Evolutionary conservation across 2,329 filamentous ascomycete genomes (phyloP).

Genomic region (Cercospora berteroae): DNA sequence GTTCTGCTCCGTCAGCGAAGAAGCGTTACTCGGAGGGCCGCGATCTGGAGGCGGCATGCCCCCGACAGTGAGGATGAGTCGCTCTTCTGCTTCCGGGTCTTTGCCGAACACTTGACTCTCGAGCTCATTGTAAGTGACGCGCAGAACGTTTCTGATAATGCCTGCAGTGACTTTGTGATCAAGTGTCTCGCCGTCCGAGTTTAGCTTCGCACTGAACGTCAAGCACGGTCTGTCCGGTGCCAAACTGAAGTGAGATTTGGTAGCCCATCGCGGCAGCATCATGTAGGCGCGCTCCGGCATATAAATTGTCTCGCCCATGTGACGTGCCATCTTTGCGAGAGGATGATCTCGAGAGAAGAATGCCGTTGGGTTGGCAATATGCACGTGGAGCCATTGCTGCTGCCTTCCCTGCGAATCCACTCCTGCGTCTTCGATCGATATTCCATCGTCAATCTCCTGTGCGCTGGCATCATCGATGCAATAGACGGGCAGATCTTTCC

Average conservation of each 20-base stretch:
- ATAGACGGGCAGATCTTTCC: slow-evolving; percentile 61
- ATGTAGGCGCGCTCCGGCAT: slow-evolving; percentile 57
- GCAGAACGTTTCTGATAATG: slow-evolving; percentile 54
- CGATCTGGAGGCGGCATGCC: slow-evolving; percentile 31
- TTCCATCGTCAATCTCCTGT: slow-evolving; percentile 72
- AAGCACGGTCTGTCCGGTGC: slow-evolving; percentile 54
- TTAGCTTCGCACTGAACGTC: slow-evolving; percentile 60
- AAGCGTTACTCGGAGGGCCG: slow-evolving; percentile 20
- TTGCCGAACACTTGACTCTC: slow-evolving; percentile 20
- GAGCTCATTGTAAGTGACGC: slow-evolving; percentile 49
- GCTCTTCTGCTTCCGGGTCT: neutral
- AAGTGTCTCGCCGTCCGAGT: slow-evolving; percentile 51
- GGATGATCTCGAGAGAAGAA: slow-evolving; percentile 60
- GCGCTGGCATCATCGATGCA: slow-evolving; percentile 70
- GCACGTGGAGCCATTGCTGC: slow-evolving; percentile 74
- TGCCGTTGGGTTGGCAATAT: slow-evolving; percentile 76
- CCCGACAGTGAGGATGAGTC: slow-evolving; percentile 36
- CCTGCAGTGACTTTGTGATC: slow-evolving; percentile 56
- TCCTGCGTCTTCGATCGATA: slow-evolving; percentile 62
- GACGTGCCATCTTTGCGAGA: slow-evolving; percentile 60
- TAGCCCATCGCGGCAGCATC: slow-evolving; percentile 55
- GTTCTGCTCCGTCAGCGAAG: slow-evolving; percentile 29
- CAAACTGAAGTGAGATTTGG: slow-evolving; percentile 55
- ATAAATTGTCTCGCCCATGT: slow-evolving; percentile 57
- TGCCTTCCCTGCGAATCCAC: slow-evolving; percentile 31